Evolutionary conservation across 2,329 filamentous ascomycete genomes (phyloP), one percentile per base, ranked within the genome.

Genomic region (Penicillium sp.): DNA sequence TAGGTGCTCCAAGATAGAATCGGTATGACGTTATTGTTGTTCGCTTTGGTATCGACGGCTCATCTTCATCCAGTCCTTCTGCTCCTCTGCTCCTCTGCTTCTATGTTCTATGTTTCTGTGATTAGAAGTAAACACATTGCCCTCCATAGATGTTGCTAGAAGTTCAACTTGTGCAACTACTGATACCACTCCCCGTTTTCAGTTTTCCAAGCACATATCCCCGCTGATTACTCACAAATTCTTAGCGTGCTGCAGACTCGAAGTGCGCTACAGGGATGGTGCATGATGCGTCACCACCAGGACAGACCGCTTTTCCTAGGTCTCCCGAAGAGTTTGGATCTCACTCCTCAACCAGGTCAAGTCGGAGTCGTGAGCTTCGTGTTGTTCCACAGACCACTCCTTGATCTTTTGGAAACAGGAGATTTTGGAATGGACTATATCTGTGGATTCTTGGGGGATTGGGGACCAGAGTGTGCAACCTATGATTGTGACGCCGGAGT

Each of bases 401-500:
- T 68, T 40, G n/a, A 87, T 86, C 29, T 77, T 75, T 27, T 77
- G 71, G 51, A 84, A 86, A 66, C 87, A 84, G 21, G 76, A 78
- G 10, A 86, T 72, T 57, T 74, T 80, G 34, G 68, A 68, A 27
- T 70, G 46, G 15, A 86, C 78, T 5, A 76, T 64, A 0, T 68
- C 67, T 11, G 63, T 69, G 5, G 73, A 71, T 5, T 75, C 68
- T 0, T 73, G 60, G 0, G 79, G 73, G 6, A 87, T 76, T 0
- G 69, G 61, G 1, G 82, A 84, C 80, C 83, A 85, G 0, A 87
- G 73, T 2, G 83, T 84, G 60, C 82, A 85, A 6, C 84, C 84
- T 2, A 87, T 68, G 3, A 87, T 69, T 3, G 78, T 82, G n/a
- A 84, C 51, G 25, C 66, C 66, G 0, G 78, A 56, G 1, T 45